Percentiles rank a stretch among this genome's conserved stretches.
Evolutionary conservation across 2,329 filamentous ascomycete genomes (phyloP).

Genomic region (Cryphonectria radicalis): DNA sequence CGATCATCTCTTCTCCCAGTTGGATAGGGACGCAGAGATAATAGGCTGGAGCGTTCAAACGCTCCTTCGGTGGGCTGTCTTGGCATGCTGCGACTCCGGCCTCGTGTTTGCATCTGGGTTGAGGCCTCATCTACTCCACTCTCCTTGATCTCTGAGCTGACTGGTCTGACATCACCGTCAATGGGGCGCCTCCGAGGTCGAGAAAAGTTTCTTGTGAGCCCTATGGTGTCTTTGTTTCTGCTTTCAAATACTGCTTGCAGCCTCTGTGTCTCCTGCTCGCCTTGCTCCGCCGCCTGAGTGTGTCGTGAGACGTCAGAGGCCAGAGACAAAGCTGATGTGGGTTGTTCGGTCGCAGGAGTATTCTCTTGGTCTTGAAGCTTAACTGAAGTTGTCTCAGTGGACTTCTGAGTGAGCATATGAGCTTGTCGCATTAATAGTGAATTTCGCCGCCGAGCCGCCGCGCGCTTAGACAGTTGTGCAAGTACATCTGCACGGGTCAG

Average conservation of each 20-base stretch:
- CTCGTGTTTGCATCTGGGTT: not conserved
- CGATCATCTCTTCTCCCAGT: no score
- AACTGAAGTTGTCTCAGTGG: not conserved
- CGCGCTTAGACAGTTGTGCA: slow-evolving; percentile 14
- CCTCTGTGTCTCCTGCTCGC: not conserved
- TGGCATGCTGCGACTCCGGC: not conserved
- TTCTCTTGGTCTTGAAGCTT: not conserved
- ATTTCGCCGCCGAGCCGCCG: slow-evolving; percentile 23
- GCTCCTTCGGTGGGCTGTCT: not conserved
- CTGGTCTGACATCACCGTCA: no score
- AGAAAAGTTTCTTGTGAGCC: slow-evolving; percentile 19
- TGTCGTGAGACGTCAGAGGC: not conserved
- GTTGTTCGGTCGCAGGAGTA: not conserved
- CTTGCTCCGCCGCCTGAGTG: slow-evolving; percentile 3
- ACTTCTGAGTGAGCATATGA: not conserved
- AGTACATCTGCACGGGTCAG: slow-evolving; percentile 2
- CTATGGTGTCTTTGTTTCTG: not conserved
- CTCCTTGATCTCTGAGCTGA: not conserved
- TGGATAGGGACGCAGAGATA: not conserved
- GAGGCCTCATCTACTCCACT: not conserved
- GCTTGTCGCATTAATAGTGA: slow-evolving; percentile 19
- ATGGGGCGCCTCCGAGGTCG: not conserved
- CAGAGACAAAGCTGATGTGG: not conserved
- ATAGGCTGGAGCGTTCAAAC: not conserved
- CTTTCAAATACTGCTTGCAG: not conserved